phyloP scores from a whole-genome alignment of 2,329 filamentous ascomycete species.

The Epicoccum nigrum region DNA sequence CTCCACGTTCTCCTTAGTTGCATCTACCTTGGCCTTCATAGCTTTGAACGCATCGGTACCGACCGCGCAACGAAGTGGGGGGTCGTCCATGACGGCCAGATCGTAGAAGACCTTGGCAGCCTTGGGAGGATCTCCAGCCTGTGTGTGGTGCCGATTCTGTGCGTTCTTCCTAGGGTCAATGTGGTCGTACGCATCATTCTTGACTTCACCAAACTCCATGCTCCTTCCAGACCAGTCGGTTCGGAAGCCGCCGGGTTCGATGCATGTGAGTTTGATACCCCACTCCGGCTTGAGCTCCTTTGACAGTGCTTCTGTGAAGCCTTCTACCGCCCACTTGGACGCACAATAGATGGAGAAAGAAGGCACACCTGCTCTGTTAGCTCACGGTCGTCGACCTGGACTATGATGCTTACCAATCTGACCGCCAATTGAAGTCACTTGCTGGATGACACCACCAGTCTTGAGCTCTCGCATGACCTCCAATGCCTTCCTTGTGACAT shows the following conservation, averaged over 20 bases:
- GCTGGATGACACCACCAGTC: slow-evolving; percentile 61
- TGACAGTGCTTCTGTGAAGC: slow-evolving; percentile 53
- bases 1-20: slow-evolving; percentile 55
- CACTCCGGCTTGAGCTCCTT: slow-evolving; percentile 56
- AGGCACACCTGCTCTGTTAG: slow-evolving; percentile 9
- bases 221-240: slow-evolving; percentile 55
- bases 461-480: slow-evolving; percentile 54
- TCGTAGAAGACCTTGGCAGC: slow-evolving; percentile 61
- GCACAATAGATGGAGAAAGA: slow-evolving; percentile 46
- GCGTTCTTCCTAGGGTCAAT: slow-evolving; percentile 53
- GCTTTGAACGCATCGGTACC: slow-evolving; percentile 60
- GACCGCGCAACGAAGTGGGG: slow-evolving; percentile 59
- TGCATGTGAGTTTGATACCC: slow-evolving; percentile 54
- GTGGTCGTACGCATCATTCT: slow-evolving; percentile 56
- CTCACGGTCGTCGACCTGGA: neutral
- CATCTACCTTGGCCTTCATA: slow-evolving; percentile 59
- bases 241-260: slow-evolving; percentile 56
- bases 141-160: slow-evolving; percentile 49
- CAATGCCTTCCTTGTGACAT: slow-evolving; percentile 57
- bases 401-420: slow-evolving; percentile 45
- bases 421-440: slow-evolving; percentile 62
- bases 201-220: slow-evolving; percentile 55
- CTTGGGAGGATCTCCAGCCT: slow-evolving; percentile 59
- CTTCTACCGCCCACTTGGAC: slow-evolving; percentile 57
- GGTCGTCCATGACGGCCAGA: slow-evolving; percentile 58